These are phyloP conservation scores for Dendrobium officinale DNA, from an alignment of 106 monocot species.

Conservation along the genomic window DNA sequence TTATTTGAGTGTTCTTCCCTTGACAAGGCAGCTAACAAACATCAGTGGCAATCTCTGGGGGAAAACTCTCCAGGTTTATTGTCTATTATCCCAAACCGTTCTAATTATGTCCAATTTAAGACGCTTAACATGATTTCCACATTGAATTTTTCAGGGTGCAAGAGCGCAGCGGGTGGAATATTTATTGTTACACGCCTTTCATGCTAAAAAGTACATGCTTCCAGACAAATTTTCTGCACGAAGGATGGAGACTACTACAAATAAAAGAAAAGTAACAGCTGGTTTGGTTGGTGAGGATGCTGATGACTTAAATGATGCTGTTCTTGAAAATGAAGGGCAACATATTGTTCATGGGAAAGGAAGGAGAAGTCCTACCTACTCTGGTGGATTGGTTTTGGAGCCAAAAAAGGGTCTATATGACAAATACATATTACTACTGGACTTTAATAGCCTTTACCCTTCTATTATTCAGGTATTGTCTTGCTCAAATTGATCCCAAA, in stretches of 20 bases:
- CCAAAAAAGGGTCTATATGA: conserved; percentile 94
- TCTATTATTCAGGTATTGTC: conserved; percentile 88
- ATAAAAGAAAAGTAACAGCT: conserved; percentile 52
- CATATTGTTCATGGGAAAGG: conserved; percentile 46
- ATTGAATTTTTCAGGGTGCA: conserved; percentile 53
- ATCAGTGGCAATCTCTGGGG: conserved; percentile 97
- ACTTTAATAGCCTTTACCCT: conserved; percentile 97
- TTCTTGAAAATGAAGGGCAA: conserved; percentile 32
- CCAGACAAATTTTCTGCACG: conserved; percentile 65
- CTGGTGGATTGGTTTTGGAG: conserved; percentile 96
- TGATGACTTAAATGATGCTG: conserved; percentile 29
- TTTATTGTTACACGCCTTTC: conserved; percentile 82
- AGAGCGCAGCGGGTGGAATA: conserved; percentile 96
- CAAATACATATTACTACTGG: conserved; percentile 85
- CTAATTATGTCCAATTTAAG: neutral
- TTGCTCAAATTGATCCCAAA: neutral
- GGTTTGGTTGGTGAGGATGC: conserved; percentile 30
- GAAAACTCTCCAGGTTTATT: conserved; percentile 83
- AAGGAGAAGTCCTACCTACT: conserved; percentile 82
- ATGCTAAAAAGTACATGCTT: conserved; percentile 84
- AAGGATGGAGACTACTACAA: conserved; percentile 36
- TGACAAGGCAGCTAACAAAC: conserved; percentile 85
- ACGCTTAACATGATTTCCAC: neutral
- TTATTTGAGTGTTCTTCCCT: conserved; percentile 85
- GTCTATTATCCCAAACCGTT: neutral